A percentile compares a stretch with the other conserved stretches of the same genome.
Conservation (phyloP, 495 filamentous ascomycete species). For the Aspergillus haitiensis region DNA sequence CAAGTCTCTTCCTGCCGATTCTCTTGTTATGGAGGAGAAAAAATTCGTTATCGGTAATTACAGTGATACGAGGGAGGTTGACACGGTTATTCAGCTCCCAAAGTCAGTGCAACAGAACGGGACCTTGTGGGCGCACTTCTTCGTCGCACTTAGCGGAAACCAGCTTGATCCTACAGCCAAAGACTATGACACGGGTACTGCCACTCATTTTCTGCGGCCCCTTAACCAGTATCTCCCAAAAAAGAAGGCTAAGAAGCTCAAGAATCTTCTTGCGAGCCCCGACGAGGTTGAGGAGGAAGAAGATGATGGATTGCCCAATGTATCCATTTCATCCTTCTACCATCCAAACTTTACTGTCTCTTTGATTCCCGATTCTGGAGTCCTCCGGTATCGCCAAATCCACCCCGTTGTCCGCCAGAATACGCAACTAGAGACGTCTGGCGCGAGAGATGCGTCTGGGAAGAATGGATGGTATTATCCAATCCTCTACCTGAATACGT, state of each 20-base stretch:
- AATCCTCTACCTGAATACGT: constrained; percentile 87
- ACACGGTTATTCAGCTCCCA: constrained; percentile 77
- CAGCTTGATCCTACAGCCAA: constrained; percentile 70
- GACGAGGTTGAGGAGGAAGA: constrained; percentile 56
- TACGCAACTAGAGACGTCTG: constrained; percentile 71
- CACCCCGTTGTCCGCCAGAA: constrained; percentile 76
- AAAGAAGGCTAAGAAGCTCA: constrained; percentile 90
- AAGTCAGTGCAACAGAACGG: constrained; percentile 84
- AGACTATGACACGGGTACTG: constrained; percentile 68
- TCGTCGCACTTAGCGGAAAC: constrained; percentile 71
- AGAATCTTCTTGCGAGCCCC: constrained; percentile 70
- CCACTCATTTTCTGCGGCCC: constrained; percentile 80
- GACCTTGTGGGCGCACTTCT: constrained; percentile 92
- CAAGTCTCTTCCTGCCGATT: constrained; percentile 52
- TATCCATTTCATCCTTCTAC: constrained; percentile 77
- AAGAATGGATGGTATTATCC: constrained; percentile 98
- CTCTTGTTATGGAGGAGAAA: constrained; percentile 74
- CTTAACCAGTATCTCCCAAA: constrained; percentile 87
- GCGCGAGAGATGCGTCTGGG: constrained; percentile 73
- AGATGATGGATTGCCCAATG: constrained; percentile 54
- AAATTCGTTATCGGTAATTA: constrained; percentile 78
- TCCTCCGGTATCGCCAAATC: constrained; percentile 61
- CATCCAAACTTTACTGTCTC: constrained; percentile 93
- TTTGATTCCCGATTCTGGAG: constrained; percentile 78
- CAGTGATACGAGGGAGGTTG: constrained; percentile 72